phyloP scores from a whole-genome alignment of 2,329 filamentous ascomycete species.

The Sarocladiaceae sp. region DNA sequence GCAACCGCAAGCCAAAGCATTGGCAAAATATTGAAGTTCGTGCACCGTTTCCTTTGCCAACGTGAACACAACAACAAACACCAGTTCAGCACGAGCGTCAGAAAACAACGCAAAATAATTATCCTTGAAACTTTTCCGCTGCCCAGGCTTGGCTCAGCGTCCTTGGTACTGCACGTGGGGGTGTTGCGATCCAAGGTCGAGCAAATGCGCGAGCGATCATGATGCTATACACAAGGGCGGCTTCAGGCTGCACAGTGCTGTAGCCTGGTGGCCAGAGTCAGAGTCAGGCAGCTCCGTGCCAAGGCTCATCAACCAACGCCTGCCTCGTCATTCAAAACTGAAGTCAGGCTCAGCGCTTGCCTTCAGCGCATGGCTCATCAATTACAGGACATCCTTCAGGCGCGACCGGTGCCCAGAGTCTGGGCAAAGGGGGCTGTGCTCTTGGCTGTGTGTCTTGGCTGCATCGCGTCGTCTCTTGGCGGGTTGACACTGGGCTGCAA shows the following conservation, averaged over 20 bases:
- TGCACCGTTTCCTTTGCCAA: too few relatives aligned
- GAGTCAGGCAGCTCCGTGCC: background rate
- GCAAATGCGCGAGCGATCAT: background rate
- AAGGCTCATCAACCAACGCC: background rate
- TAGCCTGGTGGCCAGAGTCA: background rate
- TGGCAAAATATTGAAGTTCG: too few relatives aligned
- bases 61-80: background rate
- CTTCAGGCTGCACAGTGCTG: background rate
- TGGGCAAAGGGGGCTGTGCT: slow-evolving; percentile 10
- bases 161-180: slow-evolving; percentile 4
- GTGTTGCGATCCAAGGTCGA: too few relatives aligned
- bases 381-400: background rate
- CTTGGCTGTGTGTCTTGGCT: slow-evolving; percentile 8
- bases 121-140: slow-evolving; percentile 3
- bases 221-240: background rate
- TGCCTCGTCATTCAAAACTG: background rate
- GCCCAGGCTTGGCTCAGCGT: background rate
- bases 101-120: background rate
- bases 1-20: background rate
- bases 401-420: slow-evolving; percentile 7
- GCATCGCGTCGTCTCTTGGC: background rate
- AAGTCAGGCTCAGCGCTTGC: background rate
- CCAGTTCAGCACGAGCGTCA: background rate
- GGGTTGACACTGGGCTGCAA: background rate
- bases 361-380: too few relatives aligned